Base-by-base conservation (phyloP, 192 early-diverging fungal genomes). In the Pilobolus umbonatus region DNA sequence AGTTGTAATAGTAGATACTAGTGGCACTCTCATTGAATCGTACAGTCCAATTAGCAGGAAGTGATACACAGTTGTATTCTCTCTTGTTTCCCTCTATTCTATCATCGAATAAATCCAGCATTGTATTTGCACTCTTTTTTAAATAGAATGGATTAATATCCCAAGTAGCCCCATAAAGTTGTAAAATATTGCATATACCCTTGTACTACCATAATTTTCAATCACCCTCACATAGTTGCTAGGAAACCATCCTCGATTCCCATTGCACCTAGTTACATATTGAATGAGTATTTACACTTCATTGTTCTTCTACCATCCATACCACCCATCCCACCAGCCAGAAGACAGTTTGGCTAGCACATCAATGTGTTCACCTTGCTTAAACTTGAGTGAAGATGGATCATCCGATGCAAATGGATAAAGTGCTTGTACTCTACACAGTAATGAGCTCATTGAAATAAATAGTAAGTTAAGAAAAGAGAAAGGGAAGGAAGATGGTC, bases 261-360 rank as follows among this genome's bases (percentile, higher is more conserved):
- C 85, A 50, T 80, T 78, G 64, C 85, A 88, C 40, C 64, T 65
- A 36, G 24, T 7, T 7, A 19, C 30, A 45, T 17, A 17, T 22
- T 47, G 12, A 36, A 22, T 14, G 48, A 31, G 21, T 34, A 19
- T 35, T 11, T 35, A 11, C 11, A 35, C 11, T 35, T 35, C 11
- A 8, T 35, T 35, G 5, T 35, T 35, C 11, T 35, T 35, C 11
- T 35, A 35, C 11, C 34, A 8, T 3, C 5, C 48, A 21, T 58
- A 55, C 71, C 86, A 67, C 14, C 96, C 96, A 62, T 95, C 93
- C 96, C 96, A 98, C 96, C 96, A 98, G 12, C 95, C 96, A 1
- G 91, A 90, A 57, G 88, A 83, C 28, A 97, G 85, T 58, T 90
- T 88, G 8, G 85, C 86, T 8, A 95, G 72, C 5, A 98, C 95